phyloP scores from a whole-genome alignment of 1,139 yeast species.

The Blastobotrys niveus region DNA sequence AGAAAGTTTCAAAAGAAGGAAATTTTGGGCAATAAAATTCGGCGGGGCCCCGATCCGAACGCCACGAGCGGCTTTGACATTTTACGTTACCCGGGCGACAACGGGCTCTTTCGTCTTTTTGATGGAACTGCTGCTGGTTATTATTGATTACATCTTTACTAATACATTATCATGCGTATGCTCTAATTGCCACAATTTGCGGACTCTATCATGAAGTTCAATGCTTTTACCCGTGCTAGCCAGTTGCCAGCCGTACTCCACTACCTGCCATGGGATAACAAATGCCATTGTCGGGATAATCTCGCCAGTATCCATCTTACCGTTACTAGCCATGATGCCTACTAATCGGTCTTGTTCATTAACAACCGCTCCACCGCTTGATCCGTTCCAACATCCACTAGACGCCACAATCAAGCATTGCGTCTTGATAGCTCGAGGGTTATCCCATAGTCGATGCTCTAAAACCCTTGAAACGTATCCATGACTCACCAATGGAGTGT shows the following conservation, averaged over 20 bases:
- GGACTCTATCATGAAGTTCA: background rate
- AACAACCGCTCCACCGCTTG: constrained; percentile 66
- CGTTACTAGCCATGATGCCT: constrained; percentile 64
- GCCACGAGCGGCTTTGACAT: background rate
- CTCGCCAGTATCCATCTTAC: constrained; percentile 39
- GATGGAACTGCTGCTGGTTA: no score
- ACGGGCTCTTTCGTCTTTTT: no score
- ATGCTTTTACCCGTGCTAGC: constrained; percentile 14
- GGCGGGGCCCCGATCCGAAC: background rate
- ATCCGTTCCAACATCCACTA: constrained; percentile 71
- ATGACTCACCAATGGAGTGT: constrained; percentile 42
- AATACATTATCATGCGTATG: constrained; percentile 16
- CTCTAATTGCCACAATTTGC: constrained; percentile 21
- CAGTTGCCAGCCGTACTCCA: constrained; percentile 26
- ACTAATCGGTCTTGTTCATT: constrained; percentile 39
- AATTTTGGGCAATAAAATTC: background rate
- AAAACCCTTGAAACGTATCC: constrained; percentile 42
- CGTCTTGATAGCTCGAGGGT: background rate
- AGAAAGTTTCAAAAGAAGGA: background rate
- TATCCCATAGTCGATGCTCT: constrained; percentile 19
- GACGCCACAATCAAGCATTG: constrained; percentile 47
- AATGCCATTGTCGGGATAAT: constrained; percentile 43
- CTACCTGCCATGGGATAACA: constrained; percentile 38
- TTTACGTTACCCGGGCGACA: no score
- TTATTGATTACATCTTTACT: background rate